A percentile compares a stretch with the other conserved stretches of the same genome.
Conservation (phyloP, 331 rosid species). For the Rosa hybrid region DNA sequence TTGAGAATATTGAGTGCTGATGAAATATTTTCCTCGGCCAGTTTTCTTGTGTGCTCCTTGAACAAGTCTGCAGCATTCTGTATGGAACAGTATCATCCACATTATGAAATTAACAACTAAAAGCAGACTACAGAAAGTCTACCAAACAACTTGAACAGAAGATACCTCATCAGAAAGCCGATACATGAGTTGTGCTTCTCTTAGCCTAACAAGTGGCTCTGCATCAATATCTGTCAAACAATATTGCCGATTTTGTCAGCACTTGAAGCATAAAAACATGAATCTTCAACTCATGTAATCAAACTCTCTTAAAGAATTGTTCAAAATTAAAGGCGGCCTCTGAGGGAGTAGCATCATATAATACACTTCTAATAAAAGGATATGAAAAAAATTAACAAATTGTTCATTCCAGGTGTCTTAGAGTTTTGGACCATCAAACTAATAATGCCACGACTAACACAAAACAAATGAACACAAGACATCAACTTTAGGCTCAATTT, state of each 20-base stretch:
- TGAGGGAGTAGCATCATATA: not conserved
- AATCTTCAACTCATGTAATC: not conserved
- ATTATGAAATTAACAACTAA: slow-evolving; percentile 10
- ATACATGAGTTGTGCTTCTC: slow-evolving; percentile 61
- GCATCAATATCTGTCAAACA: slow-evolving; percentile 55
- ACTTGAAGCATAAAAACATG: not conserved
- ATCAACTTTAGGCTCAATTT: not conserved
- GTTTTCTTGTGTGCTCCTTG: slow-evolving; percentile 68
- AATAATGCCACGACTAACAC: not conserved
- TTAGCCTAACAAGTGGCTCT: slow-evolving; percentile 70
- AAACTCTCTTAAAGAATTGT: not conserved
- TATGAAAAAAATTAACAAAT: not conserved
- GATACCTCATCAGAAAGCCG: slow-evolving; percentile 86
- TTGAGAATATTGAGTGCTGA: slow-evolving; percentile 60
- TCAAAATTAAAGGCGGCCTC: not conserved
- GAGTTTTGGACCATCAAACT: not conserved
- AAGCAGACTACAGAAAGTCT: slow-evolving; percentile 5
- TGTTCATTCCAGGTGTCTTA: not conserved
- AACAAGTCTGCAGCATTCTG: slow-evolving; percentile 85
- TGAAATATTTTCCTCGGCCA: slow-evolving; percentile 77
- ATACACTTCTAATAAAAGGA: not conserved
- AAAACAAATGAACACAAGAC: not conserved
- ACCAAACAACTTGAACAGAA: slow-evolving; percentile 24
- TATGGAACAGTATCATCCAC: slow-evolving; percentile 34
- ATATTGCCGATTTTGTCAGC: slow-evolving; percentile 22